Evolutionary conservation across 192 early-diverging fungal species (phyloP).

Genomic region (Backusella psychrophila): DNA sequence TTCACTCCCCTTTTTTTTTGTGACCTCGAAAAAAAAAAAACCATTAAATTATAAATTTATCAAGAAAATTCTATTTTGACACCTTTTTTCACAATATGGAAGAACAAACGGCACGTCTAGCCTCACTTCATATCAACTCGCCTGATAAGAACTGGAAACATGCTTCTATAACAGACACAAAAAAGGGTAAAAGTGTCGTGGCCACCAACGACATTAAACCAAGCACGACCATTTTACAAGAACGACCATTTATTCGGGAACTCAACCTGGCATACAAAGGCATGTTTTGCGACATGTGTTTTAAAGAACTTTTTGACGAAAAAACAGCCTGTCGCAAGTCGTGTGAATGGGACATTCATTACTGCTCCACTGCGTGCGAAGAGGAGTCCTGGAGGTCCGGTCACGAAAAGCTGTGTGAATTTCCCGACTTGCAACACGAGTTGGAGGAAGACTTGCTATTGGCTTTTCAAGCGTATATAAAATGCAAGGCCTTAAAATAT

Average conservation of each 20-base stretch:
- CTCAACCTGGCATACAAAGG: neutral
- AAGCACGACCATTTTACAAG: neutral
- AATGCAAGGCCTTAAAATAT: neutral
- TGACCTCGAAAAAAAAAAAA: neutral
- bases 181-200: neutral
- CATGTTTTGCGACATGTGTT: neutral
- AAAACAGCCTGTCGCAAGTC: neutral
- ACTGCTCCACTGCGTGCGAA: conserved; percentile 7
- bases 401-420: conserved; percentile 4
- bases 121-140: neutral
- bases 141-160: neutral
- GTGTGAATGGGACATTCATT: conserved; percentile 6
- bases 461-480: conserved; percentile 11
- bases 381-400: neutral
- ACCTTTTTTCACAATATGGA: neutral
- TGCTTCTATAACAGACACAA: neutral
- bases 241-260: conserved; percentile 1
- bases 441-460: neutral
- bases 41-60: too few species aligned
- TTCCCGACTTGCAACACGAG: neutral
- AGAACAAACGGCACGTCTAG: neutral
- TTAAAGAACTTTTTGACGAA: neutral
- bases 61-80: neutral
- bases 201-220: neutral
- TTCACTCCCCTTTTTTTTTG: neutral